Base-by-base conservation (phyloP, 2,329 filamentous ascomycete species). In the Phyllosticta paracitricarpa region DNA sequence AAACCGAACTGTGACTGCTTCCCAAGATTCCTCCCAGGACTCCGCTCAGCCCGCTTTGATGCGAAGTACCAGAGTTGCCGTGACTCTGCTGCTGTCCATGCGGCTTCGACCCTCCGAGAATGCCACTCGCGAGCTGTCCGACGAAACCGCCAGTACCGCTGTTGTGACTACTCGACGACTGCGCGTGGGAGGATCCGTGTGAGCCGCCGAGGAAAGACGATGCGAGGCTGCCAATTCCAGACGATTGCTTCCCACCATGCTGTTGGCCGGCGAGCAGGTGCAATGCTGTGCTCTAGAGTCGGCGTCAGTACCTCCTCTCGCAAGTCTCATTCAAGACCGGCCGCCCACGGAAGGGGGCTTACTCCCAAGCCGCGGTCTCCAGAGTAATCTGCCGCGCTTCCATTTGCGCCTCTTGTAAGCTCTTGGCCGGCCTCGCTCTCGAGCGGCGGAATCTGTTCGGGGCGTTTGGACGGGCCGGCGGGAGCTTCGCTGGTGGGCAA, bases 111-210 rank as follows among this genome's bases (percentile, higher is more conserved):
- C 66, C 71, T 51, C 67, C 73, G 52, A 71, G 72, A 65, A 73
- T 79, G 22, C 69, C 70, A 77, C 68, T 84, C 76, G 70, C 84
- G 76, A 71, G 83, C 74, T 77, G 85, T 79, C 67, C 85, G 73
- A 68, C 80, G 67, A 73, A 75, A 26, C 72, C 69, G 24, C 70
- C 59, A 33, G 53, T 48, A 35, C 63, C 61, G 53, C 65, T 61
- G 52, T 17, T 63, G 55, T 56, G 58, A 33, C 56, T 58, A 54
- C 52, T 17, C 2, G 48, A 28, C 24, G 24, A 33, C 22, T 61
- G 59, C 30, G 48, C 28, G 17, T 60, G 58, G 12, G 52, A 61
- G 12, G 54, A 51, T 30, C 62, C 59, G 28, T 64, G 62, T n/a
- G 62, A 64, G 33, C 63, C 62, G 4, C 63, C 61, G 8, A 65